Evolutionary conservation across 169 alveolate species (phyloP).

Genomic region (Plasmodium relictum): DNA sequence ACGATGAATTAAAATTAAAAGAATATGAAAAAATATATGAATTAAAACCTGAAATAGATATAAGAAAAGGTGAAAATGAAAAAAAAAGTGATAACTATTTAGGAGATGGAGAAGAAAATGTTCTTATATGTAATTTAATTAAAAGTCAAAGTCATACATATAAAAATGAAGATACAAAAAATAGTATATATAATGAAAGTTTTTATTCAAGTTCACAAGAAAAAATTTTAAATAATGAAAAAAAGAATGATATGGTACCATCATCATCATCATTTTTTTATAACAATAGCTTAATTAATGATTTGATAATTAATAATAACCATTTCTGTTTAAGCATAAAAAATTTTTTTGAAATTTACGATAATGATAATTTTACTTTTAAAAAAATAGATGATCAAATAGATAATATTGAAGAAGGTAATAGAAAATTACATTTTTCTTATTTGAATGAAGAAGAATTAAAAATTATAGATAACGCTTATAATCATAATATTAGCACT

Average conservation of each 20-base stretch:
- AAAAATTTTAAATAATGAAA: background rate
- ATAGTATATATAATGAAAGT: background rate
- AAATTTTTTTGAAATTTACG: conserved; percentile 50
- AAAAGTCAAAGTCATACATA: background rate
- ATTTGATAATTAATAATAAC: conserved; percentile 45
- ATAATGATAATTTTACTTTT: background rate
- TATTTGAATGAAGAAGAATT: conserved; percentile 17
- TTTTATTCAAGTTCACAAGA: background rate
- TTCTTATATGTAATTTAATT: background rate
- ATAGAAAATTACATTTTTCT: background rate
- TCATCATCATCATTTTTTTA: conserved; percentile 28
- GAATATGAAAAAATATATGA: background rate
- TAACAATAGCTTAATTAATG: conserved; percentile 36
- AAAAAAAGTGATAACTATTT: background rate
- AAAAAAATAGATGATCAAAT: background rate
- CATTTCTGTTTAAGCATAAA: conserved; percentile 48
- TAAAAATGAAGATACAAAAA: background rate
- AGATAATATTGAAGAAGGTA: background rate
- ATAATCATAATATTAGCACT: conserved; percentile 11
- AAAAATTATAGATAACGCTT: conserved; percentile 31
- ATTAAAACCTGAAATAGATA: background rate
- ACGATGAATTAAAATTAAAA: background rate
- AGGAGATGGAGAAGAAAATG: background rate
- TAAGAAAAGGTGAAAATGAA: background rate
- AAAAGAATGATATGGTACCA: background rate